Evolutionary conservation across 192 early-diverging fungal species (phyloP).

Genomic region (Lobosporangium transversale): DNA sequence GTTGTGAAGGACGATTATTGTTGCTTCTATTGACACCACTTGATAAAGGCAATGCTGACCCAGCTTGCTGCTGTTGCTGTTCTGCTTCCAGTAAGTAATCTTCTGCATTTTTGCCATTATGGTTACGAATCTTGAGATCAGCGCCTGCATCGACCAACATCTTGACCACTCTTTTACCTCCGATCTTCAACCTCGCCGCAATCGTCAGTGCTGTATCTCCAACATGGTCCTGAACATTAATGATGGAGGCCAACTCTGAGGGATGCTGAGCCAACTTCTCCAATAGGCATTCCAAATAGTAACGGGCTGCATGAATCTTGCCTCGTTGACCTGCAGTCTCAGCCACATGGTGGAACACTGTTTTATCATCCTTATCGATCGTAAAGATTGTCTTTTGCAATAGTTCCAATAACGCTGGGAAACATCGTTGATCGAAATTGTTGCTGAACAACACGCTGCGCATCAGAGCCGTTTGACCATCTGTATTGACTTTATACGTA

Average conservation of each 20-base stretch:
- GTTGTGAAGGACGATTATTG: too few species aligned
- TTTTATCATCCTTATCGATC: constrained; percentile 82
- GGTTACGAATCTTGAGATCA: constrained; percentile 69
- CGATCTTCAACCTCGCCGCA: constrained; percentile 62
- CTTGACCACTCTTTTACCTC: constrained; percentile 67
- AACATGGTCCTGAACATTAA: constrained; percentile 80
- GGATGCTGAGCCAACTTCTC: constrained; percentile 71
- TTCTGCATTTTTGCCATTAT: constrained; percentile 68
- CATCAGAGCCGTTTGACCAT: constrained; percentile 93
- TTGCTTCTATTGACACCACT: too few species aligned
- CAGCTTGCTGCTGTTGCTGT: too few species aligned
- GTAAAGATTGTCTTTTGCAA: constrained; percentile 79
- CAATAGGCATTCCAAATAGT: constrained; percentile 91
- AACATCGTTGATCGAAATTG: constrained; percentile 85
- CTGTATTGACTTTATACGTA: constrained; percentile 74
- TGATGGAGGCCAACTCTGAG: constrained; percentile 78
- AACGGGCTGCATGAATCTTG: constrained; percentile 75
- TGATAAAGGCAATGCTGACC: too few species aligned
- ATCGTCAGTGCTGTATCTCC: constrained; percentile 85
- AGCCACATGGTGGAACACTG: constrained; percentile 92
- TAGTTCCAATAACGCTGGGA: constrained; percentile 74
- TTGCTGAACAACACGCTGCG: constrained; percentile 90
- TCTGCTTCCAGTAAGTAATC: constrained; percentile 63
- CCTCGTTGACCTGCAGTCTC: constrained; percentile 74
- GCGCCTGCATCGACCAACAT: constrained; percentile 72